Base-by-base conservation (phyloP, 768 basidiomycete species). In the Boletus coccyginus region DNA sequence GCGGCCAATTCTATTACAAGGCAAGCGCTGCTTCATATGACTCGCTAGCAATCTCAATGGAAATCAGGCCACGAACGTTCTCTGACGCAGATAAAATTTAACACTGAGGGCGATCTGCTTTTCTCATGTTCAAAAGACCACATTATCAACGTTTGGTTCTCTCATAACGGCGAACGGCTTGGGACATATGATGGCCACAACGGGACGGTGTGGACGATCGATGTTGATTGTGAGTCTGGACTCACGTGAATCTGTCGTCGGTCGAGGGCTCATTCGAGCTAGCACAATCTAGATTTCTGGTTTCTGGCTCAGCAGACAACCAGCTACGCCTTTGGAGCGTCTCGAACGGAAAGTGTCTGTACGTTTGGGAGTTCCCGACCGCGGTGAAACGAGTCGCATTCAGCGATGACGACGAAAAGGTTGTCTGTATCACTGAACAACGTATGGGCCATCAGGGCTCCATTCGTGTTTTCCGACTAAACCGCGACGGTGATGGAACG, bases 151-250 rank as follows among this genome's bases (percentile, higher is more conserved):
- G 94, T 93, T 49, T 98, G 96, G 96, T 97, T 83, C 72, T 88
- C 94, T 13, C 92, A 96, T 66, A 99, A 99, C 66, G 97, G 97
- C 49, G 97, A 98, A 78, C 81, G 97, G 56, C 74, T 99, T 65
- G 97, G 97, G 36, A 99, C 97, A 56, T 98, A 97, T 69, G 86
- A 92, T 45, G 97, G 94, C 40, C 87, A 97, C 74, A 99, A 98
- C 66, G 97, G 97, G 53, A 81, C 91, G 0, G 90, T 99, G 29
- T 98, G 97, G 97, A 95, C 94, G 50, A 84, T 95, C 62, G 94
- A 96, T 73, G 85, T 93, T 50, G 97, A 99, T 79, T 86, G 94
- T 97, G 74, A 74, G 92, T 78, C 56, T 52, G 29, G 44, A 41
- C 35, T 24, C 19, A 45, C 32, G 29, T 35, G 24, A 14, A 2